Percentiles rank a stretch among this genome's conserved stretches.
Evolutionary conservation across 129 eudicot genomes (phyloP).

Genomic region (Mikania micrantha): DNA sequence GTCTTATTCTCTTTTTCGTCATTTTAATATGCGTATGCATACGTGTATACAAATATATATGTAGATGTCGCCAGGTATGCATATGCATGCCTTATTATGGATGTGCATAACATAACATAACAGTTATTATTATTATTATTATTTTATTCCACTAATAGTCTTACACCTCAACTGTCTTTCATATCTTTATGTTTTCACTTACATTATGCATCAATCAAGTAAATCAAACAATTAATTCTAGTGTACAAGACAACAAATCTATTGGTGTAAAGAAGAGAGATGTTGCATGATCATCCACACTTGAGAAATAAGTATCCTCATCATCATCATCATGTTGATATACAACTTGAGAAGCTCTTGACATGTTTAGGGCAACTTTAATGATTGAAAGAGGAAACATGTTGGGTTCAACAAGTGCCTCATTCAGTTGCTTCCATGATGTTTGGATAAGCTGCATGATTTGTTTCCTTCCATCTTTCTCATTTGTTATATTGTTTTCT

Average conservation of each 20-base stretch:
- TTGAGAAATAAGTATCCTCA: conserved; percentile 35
- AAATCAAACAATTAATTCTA: not conserved
- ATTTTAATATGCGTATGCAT: too few species aligned
- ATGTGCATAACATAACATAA: too few species aligned
- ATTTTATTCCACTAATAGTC: too few species aligned
- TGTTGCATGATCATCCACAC: conserved; percentile 40
- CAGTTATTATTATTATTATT: too few species aligned
- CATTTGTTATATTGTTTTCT: conserved; percentile 31
- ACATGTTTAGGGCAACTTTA: conserved; percentile 35
- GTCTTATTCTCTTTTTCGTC: too few species aligned
- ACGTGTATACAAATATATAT: too few species aligned
- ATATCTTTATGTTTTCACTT: not conserved
- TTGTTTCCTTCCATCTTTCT: conserved; percentile 32
- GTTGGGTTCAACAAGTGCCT: conserved; percentile 23
- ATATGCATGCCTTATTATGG: too few species aligned
- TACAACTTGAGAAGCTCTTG: conserved; percentile 53
- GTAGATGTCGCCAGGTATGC: too few species aligned
- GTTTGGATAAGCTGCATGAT: conserved; percentile 23
- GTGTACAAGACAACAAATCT: not conserved
- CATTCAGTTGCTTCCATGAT: conserved; percentile 41
- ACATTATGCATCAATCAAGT: not conserved
- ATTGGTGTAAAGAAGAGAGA: conserved; percentile 44
- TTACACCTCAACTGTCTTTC: too few species aligned
- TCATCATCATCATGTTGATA: conserved; percentile 51
- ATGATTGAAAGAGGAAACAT: conserved; percentile 26